A percentile compares a stretch with the other conserved stretches of the same genome.
phyloP scores from a whole-genome alignment of 169 alveolate genomes.

The Babesia bovis region DNA sequence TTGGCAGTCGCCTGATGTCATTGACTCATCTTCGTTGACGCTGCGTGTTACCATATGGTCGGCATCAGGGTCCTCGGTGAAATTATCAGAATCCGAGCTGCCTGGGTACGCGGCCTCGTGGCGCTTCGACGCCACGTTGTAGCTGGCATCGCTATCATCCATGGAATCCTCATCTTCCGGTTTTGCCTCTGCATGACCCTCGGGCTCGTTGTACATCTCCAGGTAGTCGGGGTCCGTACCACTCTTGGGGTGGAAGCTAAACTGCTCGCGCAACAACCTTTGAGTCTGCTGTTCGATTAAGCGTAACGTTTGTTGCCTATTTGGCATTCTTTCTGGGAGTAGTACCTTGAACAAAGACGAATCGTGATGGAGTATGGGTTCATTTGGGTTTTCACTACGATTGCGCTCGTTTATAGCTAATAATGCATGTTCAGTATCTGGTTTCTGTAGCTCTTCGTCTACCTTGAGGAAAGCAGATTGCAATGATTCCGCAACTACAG shows the following conservation, averaged over 20 bases:
- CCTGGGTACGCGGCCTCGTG: neutral
- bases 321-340: constrained; percentile 42
- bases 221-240: constrained; percentile 2
- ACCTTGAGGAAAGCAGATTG: constrained; percentile 54
- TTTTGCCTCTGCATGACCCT: constrained; percentile 18
- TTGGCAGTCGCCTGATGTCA: constrained; percentile 21
- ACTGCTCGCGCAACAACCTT: constrained; percentile 18
- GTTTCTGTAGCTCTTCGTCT: constrained; percentile 55
- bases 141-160: constrained; percentile 28
- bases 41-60: constrained; percentile 10
- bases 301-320: constrained; percentile 50
- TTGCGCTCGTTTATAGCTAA: constrained; percentile 21
- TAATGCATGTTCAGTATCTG: constrained; percentile 51
- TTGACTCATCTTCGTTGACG: constrained; percentile 10
- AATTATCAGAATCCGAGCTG: neutral
- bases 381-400: constrained; percentile 22
- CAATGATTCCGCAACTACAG: constrained; percentile 55
- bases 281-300: constrained; percentile 45
- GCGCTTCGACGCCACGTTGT: constrained; percentile 1
- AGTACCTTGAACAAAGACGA: constrained; percentile 53
- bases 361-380: constrained; percentile 7
- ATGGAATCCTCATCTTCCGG: constrained; percentile 10
- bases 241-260: constrained; percentile 9
- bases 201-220: constrained; percentile 11
- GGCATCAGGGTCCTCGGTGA: neutral